A percentile compares a stretch with the other conserved stretches of the same genome.
These are phyloP conservation scores for Elongisporangium undulatum DNA, from an alignment of 352 stramenopile species.

Conservation along the genomic window DNA sequence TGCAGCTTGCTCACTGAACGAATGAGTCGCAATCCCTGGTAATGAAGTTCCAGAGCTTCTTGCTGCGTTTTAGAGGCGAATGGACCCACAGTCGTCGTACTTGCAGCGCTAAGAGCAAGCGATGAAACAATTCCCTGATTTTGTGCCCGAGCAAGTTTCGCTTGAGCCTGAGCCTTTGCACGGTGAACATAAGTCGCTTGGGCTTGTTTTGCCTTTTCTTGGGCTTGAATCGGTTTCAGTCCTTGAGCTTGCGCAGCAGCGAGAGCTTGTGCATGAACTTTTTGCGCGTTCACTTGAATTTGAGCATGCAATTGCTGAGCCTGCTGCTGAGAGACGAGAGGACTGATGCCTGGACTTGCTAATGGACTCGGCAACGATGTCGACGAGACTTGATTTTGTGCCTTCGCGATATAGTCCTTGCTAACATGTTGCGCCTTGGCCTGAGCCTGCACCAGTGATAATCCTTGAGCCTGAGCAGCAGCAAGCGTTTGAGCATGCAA, in stretches of 20 bases:
- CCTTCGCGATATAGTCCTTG: constrained; percentile 89
- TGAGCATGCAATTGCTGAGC: constrained; percentile 83
- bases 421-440: constrained; percentile 84
- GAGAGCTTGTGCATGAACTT: constrained; percentile 86
- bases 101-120: constrained; percentile 15
- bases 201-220: constrained; percentile 89
- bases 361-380: constrained; percentile 47
- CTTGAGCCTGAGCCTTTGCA: constrained; percentile 83
- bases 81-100: constrained; percentile 16
- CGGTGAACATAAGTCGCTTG: constrained; percentile 85
- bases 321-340: constrained; percentile 73
- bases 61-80: constrained; percentile 79
- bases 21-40: constrained; percentile 92
- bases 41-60: constrained; percentile 92
- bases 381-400: constrained; percentile 77
- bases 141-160: constrained; percentile 79
- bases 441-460: constrained; percentile 84
- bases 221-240: constrained; percentile 80
- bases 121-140: constrained; percentile 44
- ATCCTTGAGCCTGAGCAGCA: constrained; percentile 75
- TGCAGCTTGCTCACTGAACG: constrained; percentile 90
- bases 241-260: constrained; percentile 81
- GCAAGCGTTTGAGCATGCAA: constrained; percentile 81
- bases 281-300: constrained; percentile 88
- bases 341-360: constrained; percentile 38